These are phyloP conservation scores for Massarina eburnea DNA, from an alignment of 2,329 filamentous ascomycete genomes.

Conservation along the genomic window DNA sequence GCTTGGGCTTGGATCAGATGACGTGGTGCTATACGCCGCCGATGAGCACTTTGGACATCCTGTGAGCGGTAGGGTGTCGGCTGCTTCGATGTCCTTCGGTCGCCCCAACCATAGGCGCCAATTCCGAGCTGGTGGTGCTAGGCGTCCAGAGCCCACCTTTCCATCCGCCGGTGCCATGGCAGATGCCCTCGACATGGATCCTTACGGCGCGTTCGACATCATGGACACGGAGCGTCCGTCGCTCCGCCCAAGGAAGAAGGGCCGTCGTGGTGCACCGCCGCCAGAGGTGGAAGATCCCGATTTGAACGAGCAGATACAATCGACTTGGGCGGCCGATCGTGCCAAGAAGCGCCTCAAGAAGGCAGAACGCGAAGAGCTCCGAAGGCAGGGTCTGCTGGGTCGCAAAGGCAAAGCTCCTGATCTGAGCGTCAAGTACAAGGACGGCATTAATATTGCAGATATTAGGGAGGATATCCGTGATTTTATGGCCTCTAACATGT, in stretches of 20 bases:
- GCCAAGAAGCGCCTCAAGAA: slow-evolving; percentile 51
- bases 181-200: slow-evolving; percentile 60
- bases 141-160: slow-evolving; percentile 42
- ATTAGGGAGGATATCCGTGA: slow-evolving; percentile 70
- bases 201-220: slow-evolving; percentile 73
- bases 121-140: slow-evolving; percentile 16
- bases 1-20: slow-evolving; percentile 62
- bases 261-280: slow-evolving; percentile 56
- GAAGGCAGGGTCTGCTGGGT: slow-evolving; percentile 47
- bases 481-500: slow-evolving; percentile 67
- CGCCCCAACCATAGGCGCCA: slow-evolving; percentile 30
- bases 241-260: slow-evolving; percentile 66
- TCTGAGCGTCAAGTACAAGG: slow-evolving; percentile 69
- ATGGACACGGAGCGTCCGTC: slow-evolving; percentile 80
- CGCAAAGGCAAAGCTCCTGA: slow-evolving; percentile 48
- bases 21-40: slow-evolving; percentile 60
- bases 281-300: slow-evolving; percentile 50
- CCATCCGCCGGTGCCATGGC: slow-evolving; percentile 59
- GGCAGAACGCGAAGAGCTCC: slow-evolving; percentile 50
- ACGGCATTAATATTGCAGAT: slow-evolving; percentile 70
- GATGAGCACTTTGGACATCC: slow-evolving; percentile 45
- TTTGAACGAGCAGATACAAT: slow-evolving; percentile 43
- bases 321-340: slow-evolving; percentile 49
- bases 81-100: slow-evolving; percentile 18
- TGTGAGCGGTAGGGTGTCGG: slow-evolving; percentile 10